These are phyloP conservation scores for Penicillium sp. DNA, from an alignment of 2,329 filamentous ascomycete genomes.

Conservation along the genomic window DNA sequence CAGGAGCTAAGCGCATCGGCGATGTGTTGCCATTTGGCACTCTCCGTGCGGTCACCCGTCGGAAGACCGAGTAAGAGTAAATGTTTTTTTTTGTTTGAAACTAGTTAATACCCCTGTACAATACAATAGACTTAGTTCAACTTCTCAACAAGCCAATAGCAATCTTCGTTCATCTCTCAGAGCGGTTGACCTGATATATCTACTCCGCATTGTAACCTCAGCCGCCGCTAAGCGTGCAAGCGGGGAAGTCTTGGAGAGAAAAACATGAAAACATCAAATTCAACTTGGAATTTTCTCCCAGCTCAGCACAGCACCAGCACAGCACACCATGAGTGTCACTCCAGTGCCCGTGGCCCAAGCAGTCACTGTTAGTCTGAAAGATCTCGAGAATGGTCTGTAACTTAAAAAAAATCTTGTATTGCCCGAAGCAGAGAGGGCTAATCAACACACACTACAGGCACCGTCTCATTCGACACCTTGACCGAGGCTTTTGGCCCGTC, in stretches of 20 bases:
- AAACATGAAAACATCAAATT: conserved; percentile 9
- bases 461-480: conserved; percentile 49
- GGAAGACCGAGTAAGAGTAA: background rate
- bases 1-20: conserved; percentile 75
- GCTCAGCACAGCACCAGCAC: background rate
- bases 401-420: too few relatives aligned
- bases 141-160: too few relatives aligned
- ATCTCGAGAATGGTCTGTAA: conserved; percentile 53
- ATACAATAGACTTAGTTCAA: background rate
- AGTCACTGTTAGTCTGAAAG: conserved; percentile 54
- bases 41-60: conserved; percentile 59
- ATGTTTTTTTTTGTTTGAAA: background rate
- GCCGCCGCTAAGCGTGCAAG: conserved; percentile 27
- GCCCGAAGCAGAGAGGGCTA: too few relatives aligned
- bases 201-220: conserved; percentile 1
- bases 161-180: too few relatives aligned
- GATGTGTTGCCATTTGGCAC: conserved; percentile 91
- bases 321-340: conserved; percentile 22
- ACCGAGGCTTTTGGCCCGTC: conserved; percentile 82
- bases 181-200: background rate
- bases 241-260: conserved; percentile 14
- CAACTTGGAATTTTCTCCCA: too few relatives aligned
- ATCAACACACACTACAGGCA: conserved; percentile 27
- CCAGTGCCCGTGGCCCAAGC: conserved; percentile 38
- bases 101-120: conserved; percentile 7